Conservation (phyloP, 257 asterid species). For the Nicotiana tomentosiformis region DNA sequence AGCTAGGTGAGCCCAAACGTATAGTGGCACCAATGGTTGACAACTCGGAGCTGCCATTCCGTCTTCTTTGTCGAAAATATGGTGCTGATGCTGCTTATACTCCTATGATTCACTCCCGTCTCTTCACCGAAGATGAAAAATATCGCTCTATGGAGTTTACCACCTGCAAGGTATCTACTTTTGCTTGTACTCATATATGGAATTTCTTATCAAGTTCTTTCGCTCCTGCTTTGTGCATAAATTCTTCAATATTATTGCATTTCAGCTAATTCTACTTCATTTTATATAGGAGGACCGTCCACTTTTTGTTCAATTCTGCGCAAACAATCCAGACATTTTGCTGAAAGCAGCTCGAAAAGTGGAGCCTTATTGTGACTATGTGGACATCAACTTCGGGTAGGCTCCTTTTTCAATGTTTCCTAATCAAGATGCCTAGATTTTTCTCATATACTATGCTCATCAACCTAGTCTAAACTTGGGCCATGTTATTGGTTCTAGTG, state of each 20-base stretch:
- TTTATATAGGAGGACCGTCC: conserved; percentile 83
- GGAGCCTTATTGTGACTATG: conserved; percentile 78
- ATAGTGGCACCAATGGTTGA: conserved; percentile 96
- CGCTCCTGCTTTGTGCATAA: not conserved
- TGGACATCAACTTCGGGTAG: conserved; percentile 93
- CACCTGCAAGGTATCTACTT: conserved; percentile 59
- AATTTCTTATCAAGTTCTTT: not conserved
- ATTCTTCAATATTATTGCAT: not conserved
- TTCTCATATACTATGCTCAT: not conserved
- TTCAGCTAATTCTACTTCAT: not conserved
- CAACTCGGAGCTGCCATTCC: conserved; percentile 96
- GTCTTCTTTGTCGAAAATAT: conserved; percentile 85
- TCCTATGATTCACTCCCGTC: conserved; percentile 93
- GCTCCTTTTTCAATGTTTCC: not conserved
- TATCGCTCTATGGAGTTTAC: conserved; percentile 78
- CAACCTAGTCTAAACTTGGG: not conserved
- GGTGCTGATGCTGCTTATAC: conserved; percentile 98
- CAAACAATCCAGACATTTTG: conserved; percentile 81
- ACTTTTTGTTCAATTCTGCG: conserved; percentile 93
- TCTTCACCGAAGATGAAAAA: conserved; percentile 68
- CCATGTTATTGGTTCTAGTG: not conserved
- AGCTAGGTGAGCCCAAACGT: conserved; percentile 64
- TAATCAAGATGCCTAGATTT: not conserved
- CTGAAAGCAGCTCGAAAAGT: conserved; percentile 88
- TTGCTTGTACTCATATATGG: not conserved